Evolutionary conservation across 2,329 filamentous ascomycete species (phyloP).

Genomic region (Ascochyta koolunga): DNA sequence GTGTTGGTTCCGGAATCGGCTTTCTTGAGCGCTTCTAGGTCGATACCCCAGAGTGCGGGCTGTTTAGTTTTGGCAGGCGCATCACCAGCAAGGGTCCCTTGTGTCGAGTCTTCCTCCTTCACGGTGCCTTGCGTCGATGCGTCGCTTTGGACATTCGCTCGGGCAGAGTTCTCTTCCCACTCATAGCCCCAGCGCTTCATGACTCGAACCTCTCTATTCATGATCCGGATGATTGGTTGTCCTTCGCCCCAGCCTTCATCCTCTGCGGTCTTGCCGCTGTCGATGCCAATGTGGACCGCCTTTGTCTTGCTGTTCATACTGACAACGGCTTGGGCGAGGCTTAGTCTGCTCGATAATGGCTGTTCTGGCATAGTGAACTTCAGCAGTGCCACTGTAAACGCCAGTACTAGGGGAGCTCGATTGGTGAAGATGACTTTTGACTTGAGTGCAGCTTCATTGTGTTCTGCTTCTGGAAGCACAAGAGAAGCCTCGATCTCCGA

Average conservation of each 20-base stretch:
- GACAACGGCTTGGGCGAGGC: constrained; percentile 82
- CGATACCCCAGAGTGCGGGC: constrained; percentile 64
- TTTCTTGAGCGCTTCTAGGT: constrained; percentile 61
- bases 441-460: constrained; percentile 65
- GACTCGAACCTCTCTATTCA: constrained; percentile 76
- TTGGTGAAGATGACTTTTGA: constrained; percentile 71
- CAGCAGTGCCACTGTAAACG: constrained; percentile 75
- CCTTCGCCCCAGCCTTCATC: constrained; percentile 76
- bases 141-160: not conserved
- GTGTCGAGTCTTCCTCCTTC: constrained; percentile 12
- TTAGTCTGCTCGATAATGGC: constrained; percentile 80
- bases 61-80: constrained; percentile 33
- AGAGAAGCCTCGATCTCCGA: constrained; percentile 69
- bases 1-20: constrained; percentile 43
- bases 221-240: constrained; percentile 73
- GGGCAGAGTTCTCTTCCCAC: constrained; percentile 23
- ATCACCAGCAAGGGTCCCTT: constrained; percentile 12
- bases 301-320: constrained; percentile 80
- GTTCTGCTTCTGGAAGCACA: constrained; percentile 60
- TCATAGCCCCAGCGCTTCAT: constrained; percentile 78
- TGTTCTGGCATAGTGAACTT: constrained; percentile 86
- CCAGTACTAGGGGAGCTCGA: constrained; percentile 79
- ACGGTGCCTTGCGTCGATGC: not conserved
- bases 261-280: constrained; percentile 67
- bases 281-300: constrained; percentile 75